Base-by-base conservation (phyloP, 1,284 basidiomycete genomes). In the Taiwanofungus camphoratus region DNA sequence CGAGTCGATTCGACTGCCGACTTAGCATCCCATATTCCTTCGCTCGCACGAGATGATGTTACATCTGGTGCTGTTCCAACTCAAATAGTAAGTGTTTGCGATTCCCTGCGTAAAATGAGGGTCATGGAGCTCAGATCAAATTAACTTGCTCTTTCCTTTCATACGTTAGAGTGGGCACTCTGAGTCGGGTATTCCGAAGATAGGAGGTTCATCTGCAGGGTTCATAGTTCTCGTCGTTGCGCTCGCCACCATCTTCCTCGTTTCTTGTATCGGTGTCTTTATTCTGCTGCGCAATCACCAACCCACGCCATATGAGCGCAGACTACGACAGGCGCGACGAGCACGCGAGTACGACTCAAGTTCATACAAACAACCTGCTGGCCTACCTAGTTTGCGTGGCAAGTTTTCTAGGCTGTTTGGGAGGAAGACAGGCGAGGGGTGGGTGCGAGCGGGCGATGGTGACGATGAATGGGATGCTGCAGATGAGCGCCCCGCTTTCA, bases 141-240 rank as follows among this genome's bases (percentile, higher is more conserved):
- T n/a, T n/a, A n/a, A n/a, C n/a, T n/a, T n/a, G n/a, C n/a, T n/a
- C n/a, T n/a, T n/a, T n/a, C n/a, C n/a, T n/a, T n/a, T n/a, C n/a
- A n/a, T n/a, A n/a, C n/a, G n/a, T n/a, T n/a, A n/a, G n/a, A n/a
- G n/a, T n/a, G n/a, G n/a, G n/a, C n/a, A n/a, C n/a, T n/a, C n/a
- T 12, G 29, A 9, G 5, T 45, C 49, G 13, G 37, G 31, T 19
- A 18, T 54, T 4, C 58, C 57, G 12, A 49, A 57, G 40, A 60
- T 63, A 9, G 56, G 53, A 21, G 61, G 61, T 33, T 61, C 62
- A 13, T 54, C 54, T 16, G 55, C 49, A 24, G 62, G 60, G 3
- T 68, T 67, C 54, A 54, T 67, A 36, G 62, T 50, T 16, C 52
- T 67, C 15, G 56, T 67, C 36, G 61, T 64, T 41, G 47, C 41